Evolutionary conservation across 2,329 filamentous ascomycete genomes (phyloP).

Genomic region (Clarireedia sp.): DNA sequence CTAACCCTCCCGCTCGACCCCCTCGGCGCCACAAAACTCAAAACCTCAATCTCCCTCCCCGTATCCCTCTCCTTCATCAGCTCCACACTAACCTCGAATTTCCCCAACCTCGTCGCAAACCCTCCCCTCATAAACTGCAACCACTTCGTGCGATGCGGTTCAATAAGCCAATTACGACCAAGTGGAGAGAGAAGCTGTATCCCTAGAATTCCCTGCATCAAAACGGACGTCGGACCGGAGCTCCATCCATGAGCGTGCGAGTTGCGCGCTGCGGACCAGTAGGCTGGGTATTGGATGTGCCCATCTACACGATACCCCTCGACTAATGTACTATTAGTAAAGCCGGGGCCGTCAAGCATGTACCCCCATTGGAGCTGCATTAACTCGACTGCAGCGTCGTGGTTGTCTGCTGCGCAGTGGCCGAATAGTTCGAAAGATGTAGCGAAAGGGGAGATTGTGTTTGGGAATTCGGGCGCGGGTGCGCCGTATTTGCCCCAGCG

Average conservation of each 20-base stretch:
- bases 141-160: constrained; percentile 34
- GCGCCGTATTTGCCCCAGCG: constrained; percentile 48
- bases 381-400: constrained; percentile 45
- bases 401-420: constrained; percentile 41
- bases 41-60: not conserved
- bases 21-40: not conserved
- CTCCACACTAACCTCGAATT: constrained; percentile 27
- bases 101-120: constrained; percentile 34
- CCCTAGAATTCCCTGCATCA: constrained; percentile 38
- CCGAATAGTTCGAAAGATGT: constrained; percentile 51
- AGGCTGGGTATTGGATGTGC: constrained; percentile 42
- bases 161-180: constrained; percentile 32
- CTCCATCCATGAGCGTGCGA: constrained; percentile 45
- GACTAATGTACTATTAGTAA: constrained; percentile 50
- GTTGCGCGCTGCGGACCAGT: constrained; percentile 32
- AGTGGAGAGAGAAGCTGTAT: constrained; percentile 31
- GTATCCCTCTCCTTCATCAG: not conserved
- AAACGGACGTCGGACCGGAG: constrained; percentile 39
- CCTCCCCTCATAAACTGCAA: constrained; percentile 34
- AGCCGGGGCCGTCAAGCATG: constrained; percentile 43
- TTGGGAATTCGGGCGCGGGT: constrained; percentile 45
- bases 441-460: constrained; percentile 50
- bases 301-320: constrained; percentile 51
- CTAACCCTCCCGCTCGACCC: not conserved
- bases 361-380: constrained; percentile 53